phyloP scores from a whole-genome alignment of 768 basidiomycete species.

The Rhodocollybia butyracea region DNA sequence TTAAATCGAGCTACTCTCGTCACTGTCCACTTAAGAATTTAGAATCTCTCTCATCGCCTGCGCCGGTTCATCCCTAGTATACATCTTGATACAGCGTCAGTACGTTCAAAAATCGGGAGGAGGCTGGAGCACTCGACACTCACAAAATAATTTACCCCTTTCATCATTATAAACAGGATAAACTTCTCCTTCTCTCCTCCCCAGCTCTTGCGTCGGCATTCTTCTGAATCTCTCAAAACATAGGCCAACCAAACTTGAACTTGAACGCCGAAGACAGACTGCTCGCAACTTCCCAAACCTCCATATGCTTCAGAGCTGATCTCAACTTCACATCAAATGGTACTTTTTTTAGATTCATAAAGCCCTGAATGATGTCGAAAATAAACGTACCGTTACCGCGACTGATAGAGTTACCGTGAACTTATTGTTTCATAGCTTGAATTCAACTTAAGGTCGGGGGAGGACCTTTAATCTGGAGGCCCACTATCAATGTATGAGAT shows the following conservation, averaged over 20 bases:
- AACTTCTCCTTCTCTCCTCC: background rate
- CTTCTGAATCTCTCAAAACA: background rate
- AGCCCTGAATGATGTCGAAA: background rate
- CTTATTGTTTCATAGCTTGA: background rate
- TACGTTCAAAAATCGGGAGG: background rate
- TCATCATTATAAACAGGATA: background rate
- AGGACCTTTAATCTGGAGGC: too few relatives aligned
- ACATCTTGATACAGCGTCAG: conserved; percentile 1
- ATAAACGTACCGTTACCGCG: background rate
- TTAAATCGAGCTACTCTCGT: too few relatives aligned
- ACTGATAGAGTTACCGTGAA: conserved; percentile 3
- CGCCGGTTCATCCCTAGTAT: conserved; percentile 1
- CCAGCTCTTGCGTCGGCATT: background rate
- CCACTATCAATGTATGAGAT: background rate
- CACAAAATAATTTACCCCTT: conserved; percentile 2
- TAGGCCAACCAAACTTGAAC: background rate
- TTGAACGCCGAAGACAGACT: background rate
- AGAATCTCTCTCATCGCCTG: background rate
- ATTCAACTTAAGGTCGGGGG: background rate
- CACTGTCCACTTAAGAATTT: too few relatives aligned
- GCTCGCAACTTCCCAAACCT: background rate
- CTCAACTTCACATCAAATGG: background rate
- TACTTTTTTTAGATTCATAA: too few relatives aligned
- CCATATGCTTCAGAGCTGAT: background rate
- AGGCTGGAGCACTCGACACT: background rate